Conservation (phyloP, 1,284 basidiomycete genomes). For the Microbotryomycetes sp. region DNA sequence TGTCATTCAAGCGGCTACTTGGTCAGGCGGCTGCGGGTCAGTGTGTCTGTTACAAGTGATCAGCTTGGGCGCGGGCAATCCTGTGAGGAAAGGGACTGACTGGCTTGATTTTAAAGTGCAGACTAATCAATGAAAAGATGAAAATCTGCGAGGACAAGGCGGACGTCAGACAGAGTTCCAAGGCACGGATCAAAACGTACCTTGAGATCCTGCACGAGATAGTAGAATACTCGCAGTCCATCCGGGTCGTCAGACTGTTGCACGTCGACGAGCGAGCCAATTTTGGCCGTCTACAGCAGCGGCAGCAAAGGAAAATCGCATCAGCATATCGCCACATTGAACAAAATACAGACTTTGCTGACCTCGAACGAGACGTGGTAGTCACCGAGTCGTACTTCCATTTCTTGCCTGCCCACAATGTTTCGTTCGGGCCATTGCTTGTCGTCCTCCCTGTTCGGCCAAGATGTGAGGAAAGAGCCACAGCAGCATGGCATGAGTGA, state of each 20-base stretch:
- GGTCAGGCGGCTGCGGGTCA: too few relatives aligned
- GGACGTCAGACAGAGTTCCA: not conserved
- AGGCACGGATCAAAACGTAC: constrained; percentile 47
- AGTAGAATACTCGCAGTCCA: constrained; percentile 97
- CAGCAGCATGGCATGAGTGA: constrained; percentile 6
- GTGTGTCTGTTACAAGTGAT: too few relatives aligned
- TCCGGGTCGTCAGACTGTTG: constrained; percentile 97
- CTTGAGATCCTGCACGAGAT: constrained; percentile 94
- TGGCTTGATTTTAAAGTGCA: constrained; percentile 99
- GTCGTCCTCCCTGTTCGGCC: constrained; percentile 80
- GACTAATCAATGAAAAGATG: constrained; percentile 92
- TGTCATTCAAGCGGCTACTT: too few relatives aligned
- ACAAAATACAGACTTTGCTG: constrained; percentile 38
- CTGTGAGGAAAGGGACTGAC: too few relatives aligned
- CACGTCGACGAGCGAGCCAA: constrained; percentile 91
- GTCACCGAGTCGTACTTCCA: constrained; percentile 87
- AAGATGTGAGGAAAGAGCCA: not conserved
- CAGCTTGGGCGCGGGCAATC: too few relatives aligned
- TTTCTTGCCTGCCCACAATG: constrained; percentile 93
- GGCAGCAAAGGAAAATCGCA: too few relatives aligned
- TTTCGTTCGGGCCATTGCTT: constrained; percentile 98
- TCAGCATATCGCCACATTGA: too few relatives aligned
- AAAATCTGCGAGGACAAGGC: constrained; percentile 59
- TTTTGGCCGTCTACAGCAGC: constrained; percentile 77
- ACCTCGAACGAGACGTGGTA: constrained; percentile 98